A percentile compares a stretch with the other conserved stretches of the same genome.
phyloP scores from a whole-genome alignment of 2,329 filamentous ascomycete species.

The Hymenoscyphus linearis region DNA sequence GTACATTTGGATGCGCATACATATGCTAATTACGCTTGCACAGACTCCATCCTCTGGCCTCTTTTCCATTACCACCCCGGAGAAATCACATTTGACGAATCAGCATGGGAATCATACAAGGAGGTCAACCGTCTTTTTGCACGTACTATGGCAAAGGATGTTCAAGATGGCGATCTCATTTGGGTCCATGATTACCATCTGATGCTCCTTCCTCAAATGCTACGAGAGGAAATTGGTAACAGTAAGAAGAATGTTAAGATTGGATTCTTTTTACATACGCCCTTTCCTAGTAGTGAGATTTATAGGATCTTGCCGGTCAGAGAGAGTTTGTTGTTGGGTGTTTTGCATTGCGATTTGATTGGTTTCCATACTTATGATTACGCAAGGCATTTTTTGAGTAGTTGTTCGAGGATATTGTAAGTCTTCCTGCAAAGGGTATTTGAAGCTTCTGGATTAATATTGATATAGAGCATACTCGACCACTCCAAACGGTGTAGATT shows the following conservation, averaged over 20 bases:
- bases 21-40: constrained; percentile 8
- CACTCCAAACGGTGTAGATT: constrained; percentile 89
- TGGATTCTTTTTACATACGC: constrained; percentile 96
- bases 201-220: constrained; percentile 93
- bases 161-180: constrained; percentile 88
- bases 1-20: background rate
- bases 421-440: constrained; percentile 25
- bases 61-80: constrained; percentile 98
- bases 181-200: constrained; percentile 99
- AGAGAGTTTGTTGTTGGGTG: constrained; percentile 78
- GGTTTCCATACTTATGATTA: constrained; percentile 99
- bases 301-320: constrained; percentile 92
- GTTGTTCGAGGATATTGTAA: constrained; percentile 87
- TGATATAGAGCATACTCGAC: constrained; percentile 58
- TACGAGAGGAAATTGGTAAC: constrained; percentile 79
- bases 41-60: constrained; percentile 96
- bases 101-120: constrained; percentile 86
- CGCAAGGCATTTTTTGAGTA: constrained; percentile 93
- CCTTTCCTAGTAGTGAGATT: constrained; percentile 94
- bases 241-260: constrained; percentile 91
- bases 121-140: constrained; percentile 93
- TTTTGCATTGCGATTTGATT: constrained; percentile 90
- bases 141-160: constrained; percentile 77
- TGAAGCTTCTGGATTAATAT: background rate
- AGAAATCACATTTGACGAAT: constrained; percentile 96